Evolutionary conservation across 192 early-diverging fungal genomes (phyloP).

Genomic region (Umbelopsis vinacea): DNA sequence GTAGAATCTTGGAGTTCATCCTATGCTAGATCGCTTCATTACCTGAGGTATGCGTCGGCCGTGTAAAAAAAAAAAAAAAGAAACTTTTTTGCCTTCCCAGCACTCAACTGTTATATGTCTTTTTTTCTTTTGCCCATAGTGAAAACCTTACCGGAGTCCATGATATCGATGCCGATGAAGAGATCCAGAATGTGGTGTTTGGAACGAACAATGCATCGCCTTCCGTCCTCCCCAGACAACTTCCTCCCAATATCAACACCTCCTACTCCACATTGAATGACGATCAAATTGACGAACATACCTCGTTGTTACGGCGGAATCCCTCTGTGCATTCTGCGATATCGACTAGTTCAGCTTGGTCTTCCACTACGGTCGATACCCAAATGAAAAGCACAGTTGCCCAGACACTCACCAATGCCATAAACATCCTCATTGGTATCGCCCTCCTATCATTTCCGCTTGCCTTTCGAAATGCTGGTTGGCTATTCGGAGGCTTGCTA

Average conservation of each 20-base stretch:
- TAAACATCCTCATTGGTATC: constrained; percentile 69
- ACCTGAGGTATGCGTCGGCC: not conserved
- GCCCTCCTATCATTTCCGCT: constrained; percentile 66
- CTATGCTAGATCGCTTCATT: constrained; percentile 4
- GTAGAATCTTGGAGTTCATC: constrained; percentile 10
- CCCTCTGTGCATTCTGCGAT: not conserved
- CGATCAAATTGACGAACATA: not conserved
- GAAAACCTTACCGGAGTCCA: not conserved
- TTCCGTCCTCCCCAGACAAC: not conserved
- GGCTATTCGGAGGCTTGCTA: constrained; percentile 56
- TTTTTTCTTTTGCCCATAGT: not conserved
- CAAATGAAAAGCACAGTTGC: constrained; percentile 37
- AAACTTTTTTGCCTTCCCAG: not conserved
- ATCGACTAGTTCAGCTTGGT: not conserved
- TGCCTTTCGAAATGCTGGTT: constrained; percentile 58
- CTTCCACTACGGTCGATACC: not conserved
- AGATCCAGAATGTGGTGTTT: not conserved
- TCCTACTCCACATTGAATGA: not conserved
- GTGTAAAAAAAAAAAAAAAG: too few species aligned
- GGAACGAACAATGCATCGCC: not conserved
- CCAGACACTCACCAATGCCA: constrained; percentile 56
- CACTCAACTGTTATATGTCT: not conserved
- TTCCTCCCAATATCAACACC: constrained; percentile 6
- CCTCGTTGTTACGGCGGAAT: not conserved
- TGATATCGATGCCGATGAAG: not conserved